Percentiles rank a stretch among this genome's conserved stretches.
phyloP scores from a whole-genome alignment of 768 basidiomycete species.

The Trichaptum fuscoviolaceum region DNA sequence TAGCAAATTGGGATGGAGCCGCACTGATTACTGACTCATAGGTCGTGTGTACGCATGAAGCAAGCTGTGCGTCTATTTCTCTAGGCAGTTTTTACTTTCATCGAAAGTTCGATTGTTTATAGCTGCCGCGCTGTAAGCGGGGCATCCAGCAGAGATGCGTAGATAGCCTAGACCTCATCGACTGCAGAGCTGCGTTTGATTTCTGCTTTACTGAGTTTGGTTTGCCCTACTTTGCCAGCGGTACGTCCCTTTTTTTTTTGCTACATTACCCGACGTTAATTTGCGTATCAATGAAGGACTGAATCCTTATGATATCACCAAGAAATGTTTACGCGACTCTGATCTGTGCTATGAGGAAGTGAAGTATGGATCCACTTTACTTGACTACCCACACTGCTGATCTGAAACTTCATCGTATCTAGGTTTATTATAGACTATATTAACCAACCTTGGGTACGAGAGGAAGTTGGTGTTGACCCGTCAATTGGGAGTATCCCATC shows the following conservation, averaged over 20 bases:
- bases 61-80: slow-evolving; percentile 33
- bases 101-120: neutral
- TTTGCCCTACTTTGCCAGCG: slow-evolving; percentile 31
- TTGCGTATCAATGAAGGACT: neutral
- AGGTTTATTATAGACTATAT: slow-evolving; percentile 62
- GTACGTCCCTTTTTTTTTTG: slow-evolving; percentile 17
- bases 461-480: slow-evolving; percentile 57
- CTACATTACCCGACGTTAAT: no score
- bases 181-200: slow-evolving; percentile 56
- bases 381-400: slow-evolving; percentile 1
- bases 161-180: slow-evolving; percentile 58
- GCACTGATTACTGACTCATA: neutral
- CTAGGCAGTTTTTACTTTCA: neutral
- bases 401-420: slow-evolving; percentile 1
- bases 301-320: slow-evolving; percentile 15
- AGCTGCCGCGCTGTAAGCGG: slow-evolving; percentile 67
- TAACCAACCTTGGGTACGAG: slow-evolving; percentile 47
- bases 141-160: slow-evolving; percentile 56
- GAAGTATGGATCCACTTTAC: slow-evolving; percentile 39
- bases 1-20: neutral
- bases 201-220: slow-evolving; percentile 62
- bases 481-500: slow-evolving; percentile 30
- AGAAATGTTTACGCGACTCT: neutral
- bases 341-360: slow-evolving; percentile 21
- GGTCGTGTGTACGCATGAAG: slow-evolving; percentile 53